Conservation (phyloP, 2,329 filamentous ascomycete genomes). For the Fusarium scirpi region DNA sequence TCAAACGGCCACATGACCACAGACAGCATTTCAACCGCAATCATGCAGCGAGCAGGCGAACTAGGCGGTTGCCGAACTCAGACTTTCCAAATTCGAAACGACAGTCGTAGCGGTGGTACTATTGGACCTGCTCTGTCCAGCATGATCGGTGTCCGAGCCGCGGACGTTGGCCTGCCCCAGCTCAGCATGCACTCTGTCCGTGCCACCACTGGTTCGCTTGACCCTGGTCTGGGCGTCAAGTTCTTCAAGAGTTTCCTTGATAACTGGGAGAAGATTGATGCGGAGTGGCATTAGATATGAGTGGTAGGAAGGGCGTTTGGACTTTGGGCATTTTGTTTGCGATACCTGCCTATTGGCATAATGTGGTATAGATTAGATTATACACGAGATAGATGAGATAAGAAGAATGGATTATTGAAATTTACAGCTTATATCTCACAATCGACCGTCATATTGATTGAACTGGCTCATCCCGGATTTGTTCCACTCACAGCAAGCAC, state of each 20-base stretch:
- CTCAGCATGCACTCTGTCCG: conserved; percentile 94
- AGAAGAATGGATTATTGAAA: neutral
- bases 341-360: conserved; percentile 26
- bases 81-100: conserved; percentile 95
- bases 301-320: conserved; percentile 13
- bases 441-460: neutral
- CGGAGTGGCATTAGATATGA: conserved; percentile 70
- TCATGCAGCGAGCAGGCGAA: conserved; percentile 83
- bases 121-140: conserved; percentile 92
- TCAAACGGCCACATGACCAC: conserved; percentile 97
- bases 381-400: conserved; percentile 11
- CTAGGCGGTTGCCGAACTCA: conserved; percentile 79
- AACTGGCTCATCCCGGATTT: neutral
- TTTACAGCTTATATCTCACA: neutral
- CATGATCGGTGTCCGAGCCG: conserved; percentile 81
- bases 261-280: conserved; percentile 85
- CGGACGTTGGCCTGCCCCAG: conserved; percentile 91
- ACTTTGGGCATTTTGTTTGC: conserved; percentile 1
- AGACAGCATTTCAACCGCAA: conserved; percentile 84
- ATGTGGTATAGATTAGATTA: conserved; percentile 21
- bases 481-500: neutral
- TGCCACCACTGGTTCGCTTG: conserved; percentile 85
- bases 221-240: conserved; percentile 88
- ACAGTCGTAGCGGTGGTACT: conserved; percentile 88
- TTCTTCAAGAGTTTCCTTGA: conserved; percentile 92